These are phyloP conservation scores for Linum lewisii DNA, from an alignment of 345 rosid species.

Conservation along the genomic window DNA sequence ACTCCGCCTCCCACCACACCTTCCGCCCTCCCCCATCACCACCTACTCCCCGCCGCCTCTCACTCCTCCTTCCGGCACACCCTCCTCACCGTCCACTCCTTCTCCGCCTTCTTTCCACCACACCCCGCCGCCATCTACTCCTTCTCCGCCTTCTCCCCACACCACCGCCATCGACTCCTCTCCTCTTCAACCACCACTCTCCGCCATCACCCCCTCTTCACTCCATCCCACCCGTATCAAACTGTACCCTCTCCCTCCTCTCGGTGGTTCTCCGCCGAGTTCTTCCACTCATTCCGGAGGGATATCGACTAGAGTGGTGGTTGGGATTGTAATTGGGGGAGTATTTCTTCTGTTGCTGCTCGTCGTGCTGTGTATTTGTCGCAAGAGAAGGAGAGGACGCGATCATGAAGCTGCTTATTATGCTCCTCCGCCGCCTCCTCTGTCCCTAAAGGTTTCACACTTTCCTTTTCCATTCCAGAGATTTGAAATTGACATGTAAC, in stretches of 20 bases:
- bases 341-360: slow-evolving; percentile 32
- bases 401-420: slow-evolving; percentile 30
- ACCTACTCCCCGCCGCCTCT: not conserved
- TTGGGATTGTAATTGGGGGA: slow-evolving; percentile 59
- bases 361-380: slow-evolving; percentile 38
- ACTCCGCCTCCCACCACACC: slow-evolving; percentile 9
- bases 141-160: slow-evolving; percentile 13
- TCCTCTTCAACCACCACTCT: slow-evolving; percentile 18
- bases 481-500: not conserved
- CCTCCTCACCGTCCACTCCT: slow-evolving; percentile 26
- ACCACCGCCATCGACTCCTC: slow-evolving; percentile 14
- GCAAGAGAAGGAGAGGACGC: slow-evolving; percentile 43
- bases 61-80: slow-evolving; percentile 33
- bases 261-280: slow-evolving; percentile 13
- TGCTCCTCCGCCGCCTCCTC: slow-evolving; percentile 32
- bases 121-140: slow-evolving; percentile 12
- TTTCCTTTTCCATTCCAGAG: not conserved
- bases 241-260: no score
- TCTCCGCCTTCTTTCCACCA: slow-evolving; percentile 30
- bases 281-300: slow-evolving; percentile 15
- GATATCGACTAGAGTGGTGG: slow-evolving; percentile 48
- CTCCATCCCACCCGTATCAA: no score
- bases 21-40: slow-evolving; percentile 22
- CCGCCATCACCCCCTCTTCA: slow-evolving; percentile 45
- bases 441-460: slow-evolving; percentile 38